Evolutionary conservation across 1,284 basidiomycete genomes (phyloP).

Genomic region (Ustilago loliicola): DNA sequence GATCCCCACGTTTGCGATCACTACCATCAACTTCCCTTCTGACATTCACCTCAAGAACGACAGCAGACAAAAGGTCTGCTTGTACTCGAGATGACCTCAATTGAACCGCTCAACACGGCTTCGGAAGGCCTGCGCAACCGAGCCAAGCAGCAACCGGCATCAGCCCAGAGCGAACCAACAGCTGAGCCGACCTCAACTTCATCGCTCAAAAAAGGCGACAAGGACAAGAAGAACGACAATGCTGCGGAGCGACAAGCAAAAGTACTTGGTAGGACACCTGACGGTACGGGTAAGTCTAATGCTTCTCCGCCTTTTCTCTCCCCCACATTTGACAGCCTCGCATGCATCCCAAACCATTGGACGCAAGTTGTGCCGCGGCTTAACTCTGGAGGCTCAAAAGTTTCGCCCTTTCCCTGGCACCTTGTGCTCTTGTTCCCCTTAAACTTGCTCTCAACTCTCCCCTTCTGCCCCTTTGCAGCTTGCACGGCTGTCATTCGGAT

Average conservation of each 20-base stretch:
- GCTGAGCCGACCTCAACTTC: conserved; percentile 32
- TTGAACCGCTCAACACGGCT: conserved; percentile 5
- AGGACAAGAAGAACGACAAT: conserved; percentile 13
- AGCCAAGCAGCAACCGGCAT: conserved; percentile 10
- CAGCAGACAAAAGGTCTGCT: neutral
- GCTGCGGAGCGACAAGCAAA: conserved; percentile 21
- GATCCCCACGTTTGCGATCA: neutral
- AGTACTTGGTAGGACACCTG: conserved; percentile 49
- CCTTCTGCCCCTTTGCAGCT: neutral
- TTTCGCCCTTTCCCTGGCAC: conserved; percentile 7
- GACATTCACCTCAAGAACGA: neutral
- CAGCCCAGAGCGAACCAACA: conserved; percentile 1
- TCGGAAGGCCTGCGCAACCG: conserved; percentile 49
- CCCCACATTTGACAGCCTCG: conserved; percentile 22
- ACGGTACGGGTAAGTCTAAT: conserved; percentile 44
- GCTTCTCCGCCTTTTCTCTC: neutral
- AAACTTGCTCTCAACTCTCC: neutral
- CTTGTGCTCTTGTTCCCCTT: neutral
- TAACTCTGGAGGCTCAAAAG: conserved; percentile 25
- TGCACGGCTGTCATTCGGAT: neutral
- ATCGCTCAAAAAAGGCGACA: conserved; percentile 7
- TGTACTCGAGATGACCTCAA: conserved; percentile 26
- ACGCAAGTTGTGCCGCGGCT: conserved; percentile 37
- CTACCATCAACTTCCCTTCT: conserved; percentile 10
- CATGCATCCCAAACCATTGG: conserved; percentile 10